Evolutionary conservation across 495 filamentous ascomycete genomes (phyloP), one percentile per base, ranked within the genome.

Genomic region (Aspergillus panamensis): DNA sequence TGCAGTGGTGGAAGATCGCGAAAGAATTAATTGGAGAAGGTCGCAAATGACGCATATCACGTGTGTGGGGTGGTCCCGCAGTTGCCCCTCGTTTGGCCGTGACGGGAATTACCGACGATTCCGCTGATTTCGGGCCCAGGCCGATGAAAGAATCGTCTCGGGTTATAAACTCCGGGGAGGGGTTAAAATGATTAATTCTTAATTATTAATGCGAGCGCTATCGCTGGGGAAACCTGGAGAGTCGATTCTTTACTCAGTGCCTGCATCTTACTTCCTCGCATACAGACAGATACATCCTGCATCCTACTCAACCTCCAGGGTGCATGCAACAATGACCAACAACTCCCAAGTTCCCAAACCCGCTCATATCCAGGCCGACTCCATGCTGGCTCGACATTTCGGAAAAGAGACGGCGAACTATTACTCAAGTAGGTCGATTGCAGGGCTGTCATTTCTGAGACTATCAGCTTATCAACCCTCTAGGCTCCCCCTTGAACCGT

Each of bases 371-470:
- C 81, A 87, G 66, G 81, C 89, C 65, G 84, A 92, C 77, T 90
- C 88, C 7, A 92, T 92, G 85, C 76, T 98, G 62, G 84, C 87
- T 43, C 81, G 86, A 48, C 94, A 89, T 58, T 97, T 96, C 71
- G 94, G 94, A 64, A 86, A 80, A 62, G 94, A 97, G 75, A 84
- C 91, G 12, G 85, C 87, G 62, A 97, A 98, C 76, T 98, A 97
- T 81, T 97, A 96, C 77, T 88, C 90, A 57, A 91, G 92, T 81
- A 73, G 40, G 68, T 44, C 16, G 29, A 33, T 40, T 56, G n/a
- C 31, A 39, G 25, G 2, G 25, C 21, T 47, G 51, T 3, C 25
- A 13, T 51, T 31, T n/a, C 57, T 16, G 40, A 31, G 13, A 20
- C 5, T 44, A 39, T 8, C 39, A 33, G 64, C 63, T 71, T 43